Base-by-base conservation (phyloP, 257 asterid species). In the Solanum piurae region DNA sequence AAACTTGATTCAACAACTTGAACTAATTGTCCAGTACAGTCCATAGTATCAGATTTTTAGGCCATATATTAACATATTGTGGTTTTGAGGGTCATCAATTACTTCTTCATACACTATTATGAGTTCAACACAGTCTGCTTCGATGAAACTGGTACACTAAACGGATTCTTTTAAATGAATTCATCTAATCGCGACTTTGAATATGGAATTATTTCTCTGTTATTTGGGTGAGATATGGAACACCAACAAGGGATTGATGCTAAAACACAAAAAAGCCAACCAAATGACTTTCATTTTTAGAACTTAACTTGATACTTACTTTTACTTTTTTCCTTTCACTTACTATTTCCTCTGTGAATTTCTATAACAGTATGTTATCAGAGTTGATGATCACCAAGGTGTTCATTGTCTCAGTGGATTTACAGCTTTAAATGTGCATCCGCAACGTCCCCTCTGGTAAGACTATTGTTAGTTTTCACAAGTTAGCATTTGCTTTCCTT, bases 391-490 rank as follows among this genome's bases (percentile, higher is more conserved):
- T 58, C 83, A 68, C 42, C 72, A 33, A 20, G 86, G 91, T 13
- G 87, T 74, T 5, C 71, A 62, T 18, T 90, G 92, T 58, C 44
- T 90, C 42, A 90, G 92, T 85, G 92, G 90, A 16, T 90, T 90
- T 87, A 86, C 86, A 29, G 73, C 91, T 85, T 31, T 90, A 64
- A 88, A 89, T 64, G 90, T 86, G 74, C 91, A 79, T 13, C 87
- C 91, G 3, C 87, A 64, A 42, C 89, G 91, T 12, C 92, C 92
- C 13, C 90, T 90, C 73, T 90, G 92, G 92, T 90, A 88, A 66
- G 40, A 64, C 7, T 27, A 80, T 66, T 31, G 18, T 62, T n/a
- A 85, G 29, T 64, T 64, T n/a, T n/a, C 23, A 27, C 40, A 25
- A 64, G 31, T n/a, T 64, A 64, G 71, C 12, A 10, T 64, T 6